phyloP scores from a whole-genome alignment of 2,329 filamentous ascomycete genomes.

The Aureobasidium sp. region DNA sequence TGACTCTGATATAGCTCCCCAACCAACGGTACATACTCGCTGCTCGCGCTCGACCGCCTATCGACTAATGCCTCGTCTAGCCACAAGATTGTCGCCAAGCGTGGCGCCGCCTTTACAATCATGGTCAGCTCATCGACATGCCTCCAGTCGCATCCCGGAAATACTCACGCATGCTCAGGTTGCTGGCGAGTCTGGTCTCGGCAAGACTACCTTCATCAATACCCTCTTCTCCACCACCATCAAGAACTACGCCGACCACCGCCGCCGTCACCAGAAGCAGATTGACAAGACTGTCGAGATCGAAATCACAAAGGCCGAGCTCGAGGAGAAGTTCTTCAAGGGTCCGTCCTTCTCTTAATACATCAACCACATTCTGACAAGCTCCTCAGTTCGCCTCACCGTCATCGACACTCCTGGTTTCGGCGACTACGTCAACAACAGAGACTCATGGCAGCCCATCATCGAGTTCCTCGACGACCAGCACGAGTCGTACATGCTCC shows the following conservation, averaged over 20 bases:
- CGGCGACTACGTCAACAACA: slow-evolving; percentile 99
- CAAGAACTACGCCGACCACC: slow-evolving; percentile 99
- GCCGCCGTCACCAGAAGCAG: slow-evolving; percentile 98
- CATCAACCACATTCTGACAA: slow-evolving; percentile 1
- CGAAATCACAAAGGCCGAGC: slow-evolving; percentile 98
- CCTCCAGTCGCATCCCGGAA: neutral
- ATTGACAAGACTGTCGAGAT: slow-evolving; percentile 99
- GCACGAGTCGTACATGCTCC: slow-evolving; percentile 99
- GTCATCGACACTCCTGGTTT: slow-evolving; percentile 99
- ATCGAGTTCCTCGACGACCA: slow-evolving; percentile 99
- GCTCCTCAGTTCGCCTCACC: slow-evolving; percentile 77
- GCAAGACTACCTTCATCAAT: slow-evolving; percentile 99
- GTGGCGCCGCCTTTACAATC: slow-evolving; percentile 97
- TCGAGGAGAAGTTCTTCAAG: slow-evolving; percentile 99
- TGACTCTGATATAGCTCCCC: slow-evolving; percentile 50
- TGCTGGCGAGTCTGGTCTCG: slow-evolving; percentile 94
- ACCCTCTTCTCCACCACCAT: slow-evolving; percentile 99
- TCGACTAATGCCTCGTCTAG: slow-evolving; percentile 37
- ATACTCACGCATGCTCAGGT: slow-evolving; percentile 53
- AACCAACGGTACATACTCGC: slow-evolving; percentile 54
- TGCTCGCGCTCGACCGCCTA: slow-evolving; percentile 23
- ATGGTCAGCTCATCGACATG: slow-evolving; percentile 60
- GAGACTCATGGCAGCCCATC: slow-evolving; percentile 99
- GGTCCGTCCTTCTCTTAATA: slow-evolving; percentile 46
- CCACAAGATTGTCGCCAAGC: slow-evolving; percentile 68